These are phyloP conservation scores for Podospora pseudocomata DNA, from an alignment of 495 filamentous ascomycete species.

Conservation along the genomic window DNA sequence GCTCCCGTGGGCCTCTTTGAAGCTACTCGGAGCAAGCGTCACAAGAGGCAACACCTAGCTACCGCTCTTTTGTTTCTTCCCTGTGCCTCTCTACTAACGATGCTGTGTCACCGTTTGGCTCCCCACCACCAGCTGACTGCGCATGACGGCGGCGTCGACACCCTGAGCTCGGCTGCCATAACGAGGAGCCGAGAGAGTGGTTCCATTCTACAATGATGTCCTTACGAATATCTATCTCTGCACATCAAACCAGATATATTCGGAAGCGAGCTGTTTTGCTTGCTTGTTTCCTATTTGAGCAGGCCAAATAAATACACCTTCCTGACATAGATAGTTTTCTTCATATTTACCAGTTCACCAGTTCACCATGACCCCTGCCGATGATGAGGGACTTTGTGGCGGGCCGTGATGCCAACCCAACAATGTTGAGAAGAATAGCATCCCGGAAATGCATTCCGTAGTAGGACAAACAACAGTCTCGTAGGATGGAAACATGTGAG, in stretches of 20 bases:
- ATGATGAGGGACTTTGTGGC: constrained; percentile 7
- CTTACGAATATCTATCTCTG: background rate
- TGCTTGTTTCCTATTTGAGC: background rate
- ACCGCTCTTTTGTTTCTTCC: background rate
- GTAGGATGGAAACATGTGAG: constrained; percentile 11
- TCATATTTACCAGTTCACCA: background rate
- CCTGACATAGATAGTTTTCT: background rate
- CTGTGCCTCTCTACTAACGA: background rate
- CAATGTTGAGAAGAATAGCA: background rate
- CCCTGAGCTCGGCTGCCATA: constrained; percentile 5
- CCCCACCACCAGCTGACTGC: constrained; percentile 7
- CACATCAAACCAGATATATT: background rate
- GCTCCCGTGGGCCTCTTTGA: background rate
- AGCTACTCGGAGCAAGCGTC: background rate
- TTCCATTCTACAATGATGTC: background rate
- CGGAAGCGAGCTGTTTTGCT: background rate
- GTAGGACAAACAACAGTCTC: constrained; percentile 12
- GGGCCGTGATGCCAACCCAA: constrained; percentile 1
- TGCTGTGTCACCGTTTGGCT: constrained; percentile 8
- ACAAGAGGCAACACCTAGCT: background rate
- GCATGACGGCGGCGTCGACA: constrained; percentile 6
- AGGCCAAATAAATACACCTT: background rate
- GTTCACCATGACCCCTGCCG: background rate
- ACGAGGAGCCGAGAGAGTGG: background rate
- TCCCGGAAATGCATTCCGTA: constrained; percentile 8